Conservation (phyloP, 2,329 filamentous ascomycete species). For the Sarocladium kiliense region DNA sequence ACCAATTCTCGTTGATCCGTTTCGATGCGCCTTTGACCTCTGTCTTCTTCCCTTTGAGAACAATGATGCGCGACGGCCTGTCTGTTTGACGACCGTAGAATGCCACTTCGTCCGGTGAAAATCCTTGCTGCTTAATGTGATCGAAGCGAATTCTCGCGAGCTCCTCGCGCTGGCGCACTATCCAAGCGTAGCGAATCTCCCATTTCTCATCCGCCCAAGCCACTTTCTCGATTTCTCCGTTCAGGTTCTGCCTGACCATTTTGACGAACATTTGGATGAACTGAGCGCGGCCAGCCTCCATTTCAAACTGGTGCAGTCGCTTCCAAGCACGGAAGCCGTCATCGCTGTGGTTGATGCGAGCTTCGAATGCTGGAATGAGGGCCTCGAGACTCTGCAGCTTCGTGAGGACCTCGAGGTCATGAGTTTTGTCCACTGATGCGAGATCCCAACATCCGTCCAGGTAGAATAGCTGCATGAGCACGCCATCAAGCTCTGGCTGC, state of each 20-base stretch:
- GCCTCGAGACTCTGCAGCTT: conserved; percentile 17
- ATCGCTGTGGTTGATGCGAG: conserved; percentile 17
- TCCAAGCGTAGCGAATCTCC: conserved; percentile 17
- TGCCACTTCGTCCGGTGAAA: not conserved
- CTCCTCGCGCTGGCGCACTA: conserved; percentile 17
- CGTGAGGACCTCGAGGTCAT: not conserved
- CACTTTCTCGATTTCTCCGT: not conserved
- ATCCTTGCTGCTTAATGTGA: not conserved
- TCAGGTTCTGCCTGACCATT: not conserved
- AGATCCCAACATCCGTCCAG: not conserved
- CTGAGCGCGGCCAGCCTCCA: conserved; percentile 13
- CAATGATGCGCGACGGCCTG: not conserved
- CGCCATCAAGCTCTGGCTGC: conserved; percentile 10
- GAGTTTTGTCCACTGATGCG: not conserved
- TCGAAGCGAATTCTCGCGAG: conserved; percentile 9
- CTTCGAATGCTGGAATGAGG: conserved; percentile 18
- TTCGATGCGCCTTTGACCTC: not conserved
- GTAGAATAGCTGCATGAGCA: conserved; percentile 4
- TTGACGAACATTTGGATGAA: conserved; percentile 14
- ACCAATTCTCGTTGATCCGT: not conserved
- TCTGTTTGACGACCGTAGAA: not conserved
- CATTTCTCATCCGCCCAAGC: conserved; percentile 17
- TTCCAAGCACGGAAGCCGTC: conserved; percentile 17
- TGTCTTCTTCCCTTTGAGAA: not conserved
- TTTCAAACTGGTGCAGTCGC: conserved; percentile 18